Percentiles rank a stretch among this genome's conserved stretches.
Evolutionary conservation across 1,284 basidiomycete genomes (phyloP).

Genomic region (Hymenochaete sp.): DNA sequence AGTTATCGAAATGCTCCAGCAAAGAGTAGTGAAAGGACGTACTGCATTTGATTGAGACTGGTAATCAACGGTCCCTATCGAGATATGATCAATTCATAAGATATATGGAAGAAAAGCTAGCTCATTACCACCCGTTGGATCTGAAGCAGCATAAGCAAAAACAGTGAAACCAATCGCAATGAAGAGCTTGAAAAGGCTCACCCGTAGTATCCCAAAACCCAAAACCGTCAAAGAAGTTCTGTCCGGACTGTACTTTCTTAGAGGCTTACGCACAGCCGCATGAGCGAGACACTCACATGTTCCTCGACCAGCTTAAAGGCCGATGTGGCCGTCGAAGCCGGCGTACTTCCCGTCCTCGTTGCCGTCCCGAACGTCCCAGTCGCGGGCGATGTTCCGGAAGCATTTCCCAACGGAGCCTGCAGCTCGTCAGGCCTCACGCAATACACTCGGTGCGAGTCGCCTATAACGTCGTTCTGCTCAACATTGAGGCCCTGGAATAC

Average conservation of each 20-base stretch:
- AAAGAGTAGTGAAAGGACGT: conserved; percentile 24
- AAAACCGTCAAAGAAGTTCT: conserved; percentile 75
- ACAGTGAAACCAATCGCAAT: no score
- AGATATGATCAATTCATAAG: background rate
- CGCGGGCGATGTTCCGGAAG: conserved; percentile 14
- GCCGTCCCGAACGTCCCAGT: conserved; percentile 7
- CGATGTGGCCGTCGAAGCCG: conserved; percentile 13
- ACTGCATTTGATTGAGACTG: conserved; percentile 50
- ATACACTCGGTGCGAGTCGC: conserved; percentile 10
- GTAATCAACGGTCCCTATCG: conserved; percentile 31
- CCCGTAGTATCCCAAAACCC: conserved; percentile 63
- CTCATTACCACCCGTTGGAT: no score
- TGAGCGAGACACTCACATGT: conserved; percentile 7
- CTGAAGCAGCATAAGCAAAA: no score
- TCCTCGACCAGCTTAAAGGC: conserved; percentile 15
- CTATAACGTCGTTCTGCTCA: conserved; percentile 21
- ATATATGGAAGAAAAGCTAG: no score
- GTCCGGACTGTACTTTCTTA: conserved; percentile 40
- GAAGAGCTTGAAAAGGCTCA: no score
- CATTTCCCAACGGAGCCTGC: conserved; percentile 2
- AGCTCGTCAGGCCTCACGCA: conserved; percentile 15
- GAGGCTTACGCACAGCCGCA: background rate
- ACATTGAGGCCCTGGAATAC: conserved; percentile 44
- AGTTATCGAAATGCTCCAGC: conserved; percentile 18
- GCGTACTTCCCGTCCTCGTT: conserved; percentile 5